Conservation (phyloP, 208 protist species). For the Leishmania lainsoni region DNA sequence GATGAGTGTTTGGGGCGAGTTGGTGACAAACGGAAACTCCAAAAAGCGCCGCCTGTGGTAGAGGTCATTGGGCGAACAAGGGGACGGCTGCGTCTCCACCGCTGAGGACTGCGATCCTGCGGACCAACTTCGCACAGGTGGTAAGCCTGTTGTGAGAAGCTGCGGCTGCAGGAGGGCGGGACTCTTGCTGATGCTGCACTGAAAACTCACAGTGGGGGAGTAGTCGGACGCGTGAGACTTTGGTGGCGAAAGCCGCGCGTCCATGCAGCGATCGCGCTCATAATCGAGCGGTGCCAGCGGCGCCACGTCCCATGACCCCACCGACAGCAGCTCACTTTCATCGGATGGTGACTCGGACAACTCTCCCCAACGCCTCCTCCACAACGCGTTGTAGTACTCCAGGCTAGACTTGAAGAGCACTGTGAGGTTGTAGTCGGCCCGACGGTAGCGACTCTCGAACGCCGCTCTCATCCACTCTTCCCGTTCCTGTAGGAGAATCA, state of each 20-base stretch:
- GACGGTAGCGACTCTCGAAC: constrained; percentile 18
- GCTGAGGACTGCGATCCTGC: not conserved
- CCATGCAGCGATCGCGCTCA: not conserved
- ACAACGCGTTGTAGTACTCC: constrained; percentile 1
- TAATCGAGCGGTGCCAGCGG: not conserved
- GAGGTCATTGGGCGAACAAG: not conserved
- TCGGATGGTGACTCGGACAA: not conserved
- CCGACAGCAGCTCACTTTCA: constrained; percentile 5
- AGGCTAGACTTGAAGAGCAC: constrained; percentile 16
- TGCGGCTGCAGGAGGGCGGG: not conserved
- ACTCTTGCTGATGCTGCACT: not conserved
- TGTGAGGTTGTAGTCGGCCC: constrained; percentile 18
- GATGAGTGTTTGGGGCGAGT: constrained; percentile 25
- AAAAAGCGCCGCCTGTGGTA: constrained; percentile 11
- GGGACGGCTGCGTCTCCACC: not conserved
- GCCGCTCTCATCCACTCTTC: constrained; percentile 4
- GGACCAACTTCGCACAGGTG: not conserved
- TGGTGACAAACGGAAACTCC: constrained; percentile 30
- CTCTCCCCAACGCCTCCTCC: not conserved
- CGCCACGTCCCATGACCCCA: constrained; percentile 2
- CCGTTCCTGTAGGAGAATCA: constrained; percentile 15
- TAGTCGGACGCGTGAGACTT: not conserved
- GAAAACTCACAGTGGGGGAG: not conserved
- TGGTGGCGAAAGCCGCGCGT: no score
- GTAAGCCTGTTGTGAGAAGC: not conserved